Conservation (phyloP, 2,329 filamentous ascomycete genomes). For the Stachybotrys elegans region DNA sequence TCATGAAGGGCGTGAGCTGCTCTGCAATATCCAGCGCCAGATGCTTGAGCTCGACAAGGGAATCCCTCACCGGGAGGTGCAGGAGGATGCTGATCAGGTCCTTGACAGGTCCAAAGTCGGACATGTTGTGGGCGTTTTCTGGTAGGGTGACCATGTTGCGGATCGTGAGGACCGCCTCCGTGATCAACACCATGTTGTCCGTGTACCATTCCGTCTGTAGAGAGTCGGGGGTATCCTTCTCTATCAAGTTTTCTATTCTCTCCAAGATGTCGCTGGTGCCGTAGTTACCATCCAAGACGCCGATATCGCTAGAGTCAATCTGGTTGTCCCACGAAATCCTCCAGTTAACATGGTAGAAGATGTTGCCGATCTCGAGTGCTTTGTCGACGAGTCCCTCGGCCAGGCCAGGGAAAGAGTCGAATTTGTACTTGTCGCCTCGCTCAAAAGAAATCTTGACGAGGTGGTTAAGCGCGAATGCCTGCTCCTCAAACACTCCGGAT, state of each 20-base stretch:
- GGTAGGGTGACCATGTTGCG: constrained; percentile 94
- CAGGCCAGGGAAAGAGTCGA: constrained; percentile 83
- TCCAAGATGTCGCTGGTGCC: constrained; percentile 56
- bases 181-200: constrained; percentile 69
- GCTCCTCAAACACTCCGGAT: constrained; percentile 73
- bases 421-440: constrained; percentile 90
- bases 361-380: constrained; percentile 67
- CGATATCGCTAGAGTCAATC: constrained; percentile 49
- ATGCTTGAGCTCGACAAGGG: constrained; percentile 79
- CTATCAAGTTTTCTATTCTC: constrained; percentile 60
- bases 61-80: constrained; percentile 67
- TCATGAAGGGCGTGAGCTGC: constrained; percentile 78
- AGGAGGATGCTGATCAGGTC: constrained; percentile 81
- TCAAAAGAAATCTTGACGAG: constrained; percentile 94
- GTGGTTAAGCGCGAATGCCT: constrained; percentile 90
- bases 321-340: constrained; percentile 61
- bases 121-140: constrained; percentile 80
- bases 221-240: constrained; percentile 58
- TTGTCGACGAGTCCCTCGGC: constrained; percentile 86
- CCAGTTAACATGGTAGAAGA: constrained; percentile 84
- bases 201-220: constrained; percentile 68
- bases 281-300: constrained; percentile 35
- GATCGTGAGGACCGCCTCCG: constrained; percentile 80
- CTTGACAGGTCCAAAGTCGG: constrained; percentile 68
- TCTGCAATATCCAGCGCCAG: constrained; percentile 89